Evolutionary conservation across 768 basidiomycete genomes (phyloP).

Genomic region (Boletales sp.): DNA sequence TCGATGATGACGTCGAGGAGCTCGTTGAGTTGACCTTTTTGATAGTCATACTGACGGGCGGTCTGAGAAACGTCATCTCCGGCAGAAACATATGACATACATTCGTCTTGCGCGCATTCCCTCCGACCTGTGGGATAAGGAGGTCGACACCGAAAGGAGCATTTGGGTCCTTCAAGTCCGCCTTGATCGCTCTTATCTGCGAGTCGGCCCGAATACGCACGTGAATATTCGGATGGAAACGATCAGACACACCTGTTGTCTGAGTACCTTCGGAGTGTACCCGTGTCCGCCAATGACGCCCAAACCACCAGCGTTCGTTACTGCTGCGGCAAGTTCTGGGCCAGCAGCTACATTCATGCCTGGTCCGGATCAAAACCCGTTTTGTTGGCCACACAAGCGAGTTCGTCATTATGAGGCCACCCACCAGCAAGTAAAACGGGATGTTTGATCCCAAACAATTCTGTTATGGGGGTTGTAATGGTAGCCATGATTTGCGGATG

Average conservation of each 20-base stretch:
- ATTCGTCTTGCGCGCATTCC: conserved; percentile 87
- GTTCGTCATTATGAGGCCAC: conserved; percentile 20
- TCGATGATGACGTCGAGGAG: conserved; percentile 91
- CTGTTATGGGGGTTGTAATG: conserved; percentile 81
- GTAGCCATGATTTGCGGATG: conserved; percentile 36
- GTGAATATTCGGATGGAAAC: neutral
- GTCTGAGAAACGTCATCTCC: neutral
- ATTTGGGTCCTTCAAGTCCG: conserved; percentile 65
- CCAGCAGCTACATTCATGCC: conserved; percentile 69
- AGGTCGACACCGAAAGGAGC: conserved; percentile 91
- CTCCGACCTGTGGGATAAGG: conserved; percentile 83
- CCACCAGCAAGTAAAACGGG: conserved; percentile 81
- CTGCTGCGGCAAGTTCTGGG: conserved; percentile 87
- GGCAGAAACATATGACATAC: conserved; percentile 36
- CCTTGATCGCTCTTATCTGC: conserved; percentile 73
- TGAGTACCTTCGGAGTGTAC: conserved; percentile 78
- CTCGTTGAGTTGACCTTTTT: conserved; percentile 78
- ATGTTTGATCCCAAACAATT: conserved; percentile 86
- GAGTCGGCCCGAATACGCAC: conserved; percentile 5
- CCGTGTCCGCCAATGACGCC: conserved; percentile 92
- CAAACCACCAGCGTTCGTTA: conserved; percentile 90
- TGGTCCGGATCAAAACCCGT: conserved; percentile 10
- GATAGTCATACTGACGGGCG: conserved; percentile 70
- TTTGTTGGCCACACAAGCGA: conserved; percentile 30
- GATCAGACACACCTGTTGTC: conserved; percentile 57